Evolutionary conservation across 2,329 filamentous ascomycete species (phyloP).

Genomic region (Beauveria caledonica): DNA sequence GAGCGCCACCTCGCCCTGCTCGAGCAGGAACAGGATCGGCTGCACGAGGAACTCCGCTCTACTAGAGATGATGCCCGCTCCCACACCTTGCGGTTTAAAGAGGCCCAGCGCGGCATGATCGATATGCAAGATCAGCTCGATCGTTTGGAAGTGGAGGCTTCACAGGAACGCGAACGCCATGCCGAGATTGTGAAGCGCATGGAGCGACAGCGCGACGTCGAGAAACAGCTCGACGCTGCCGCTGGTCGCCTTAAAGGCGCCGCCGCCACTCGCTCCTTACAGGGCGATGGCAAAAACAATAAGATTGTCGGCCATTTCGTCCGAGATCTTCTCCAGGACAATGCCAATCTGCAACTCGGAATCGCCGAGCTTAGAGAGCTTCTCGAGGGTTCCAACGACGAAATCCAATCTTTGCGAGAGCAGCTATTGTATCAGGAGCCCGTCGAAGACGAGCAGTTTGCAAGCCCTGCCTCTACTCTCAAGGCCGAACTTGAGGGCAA

Average conservation of each 20-base stretch:
- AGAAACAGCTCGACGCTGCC: constrained; percentile 71
- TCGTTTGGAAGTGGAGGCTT: constrained; percentile 75
- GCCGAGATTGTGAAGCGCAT: constrained; percentile 73
- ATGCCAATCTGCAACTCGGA: constrained; percentile 84
- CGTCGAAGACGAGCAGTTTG: constrained; percentile 34
- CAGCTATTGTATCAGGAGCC: constrained; percentile 76
- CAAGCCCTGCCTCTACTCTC: constrained; percentile 45
- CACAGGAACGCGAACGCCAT: constrained; percentile 73
- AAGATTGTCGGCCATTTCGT: constrained; percentile 89
- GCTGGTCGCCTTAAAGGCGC: constrained; percentile 75
- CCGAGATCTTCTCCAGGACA: constrained; percentile 89
- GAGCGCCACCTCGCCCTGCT: constrained; percentile 72
- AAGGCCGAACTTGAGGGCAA: constrained; percentile 61
- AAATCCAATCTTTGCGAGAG: constrained; percentile 79
- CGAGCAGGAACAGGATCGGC: constrained; percentile 69
- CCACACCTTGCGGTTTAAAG: constrained; percentile 75
- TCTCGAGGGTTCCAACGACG: constrained; percentile 84
- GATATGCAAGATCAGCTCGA: constrained; percentile 84
- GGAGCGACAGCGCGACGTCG: constrained; percentile 74
- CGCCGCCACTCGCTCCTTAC: constrained; percentile 60
- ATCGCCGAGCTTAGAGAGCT: constrained; percentile 88
- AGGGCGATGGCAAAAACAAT: constrained; percentile 49
- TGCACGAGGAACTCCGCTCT: constrained; percentile 59
- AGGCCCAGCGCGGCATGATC: constrained; percentile 70
- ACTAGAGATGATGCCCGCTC: constrained; percentile 69